Evolutionary conservation across 2,329 filamentous ascomycete genomes (phyloP).

Genomic region (Diaporthe sp.): DNA sequence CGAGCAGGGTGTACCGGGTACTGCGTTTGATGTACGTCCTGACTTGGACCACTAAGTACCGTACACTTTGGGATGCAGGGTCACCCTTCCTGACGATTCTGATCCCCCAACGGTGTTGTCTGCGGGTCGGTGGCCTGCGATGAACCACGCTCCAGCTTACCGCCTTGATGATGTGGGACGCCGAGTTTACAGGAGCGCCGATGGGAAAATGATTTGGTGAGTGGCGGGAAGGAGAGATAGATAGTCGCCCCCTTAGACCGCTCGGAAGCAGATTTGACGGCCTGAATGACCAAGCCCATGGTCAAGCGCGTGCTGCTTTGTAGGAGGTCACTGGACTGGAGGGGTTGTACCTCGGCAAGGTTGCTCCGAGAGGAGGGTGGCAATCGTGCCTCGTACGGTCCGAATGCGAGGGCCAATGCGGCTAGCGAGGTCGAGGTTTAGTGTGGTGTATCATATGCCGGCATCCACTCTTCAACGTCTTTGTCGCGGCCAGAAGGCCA

Average conservation of each 20-base stretch:
- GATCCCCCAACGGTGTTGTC: not conserved
- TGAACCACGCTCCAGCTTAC: not conserved
- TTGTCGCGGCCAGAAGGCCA: not conserved
- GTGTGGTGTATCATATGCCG: slow-evolving; percentile 22
- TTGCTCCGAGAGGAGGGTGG: not conserved
- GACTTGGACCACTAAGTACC: not conserved
- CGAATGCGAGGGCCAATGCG: slow-evolving; percentile 17
- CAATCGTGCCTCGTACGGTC: not conserved
- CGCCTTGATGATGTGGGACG: not conserved
- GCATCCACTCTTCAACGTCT: slow-evolving; percentile 6
- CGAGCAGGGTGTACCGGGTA: not conserved
- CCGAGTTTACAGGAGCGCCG: not conserved
- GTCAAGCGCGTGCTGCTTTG: slow-evolving; percentile 2
- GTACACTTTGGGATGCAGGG: not conserved
- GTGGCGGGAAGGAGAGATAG: not conserved
- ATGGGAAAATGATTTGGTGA: not conserved
- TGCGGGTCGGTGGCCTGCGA: not conserved
- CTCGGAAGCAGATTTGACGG: not conserved
- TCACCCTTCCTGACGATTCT: not conserved
- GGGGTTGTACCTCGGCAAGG: slow-evolving; percentile 14
- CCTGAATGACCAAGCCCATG: not conserved
- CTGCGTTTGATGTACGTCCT: not conserved
- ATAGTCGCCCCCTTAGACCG: not conserved
- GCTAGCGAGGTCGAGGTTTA: slow-evolving; percentile 5
- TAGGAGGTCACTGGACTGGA: not conserved